Evolutionary conservation across 768 basidiomycete genomes (phyloP), one percentile per base, ranked within the genome.

Genomic region (Pisolithus sp.): DNA sequence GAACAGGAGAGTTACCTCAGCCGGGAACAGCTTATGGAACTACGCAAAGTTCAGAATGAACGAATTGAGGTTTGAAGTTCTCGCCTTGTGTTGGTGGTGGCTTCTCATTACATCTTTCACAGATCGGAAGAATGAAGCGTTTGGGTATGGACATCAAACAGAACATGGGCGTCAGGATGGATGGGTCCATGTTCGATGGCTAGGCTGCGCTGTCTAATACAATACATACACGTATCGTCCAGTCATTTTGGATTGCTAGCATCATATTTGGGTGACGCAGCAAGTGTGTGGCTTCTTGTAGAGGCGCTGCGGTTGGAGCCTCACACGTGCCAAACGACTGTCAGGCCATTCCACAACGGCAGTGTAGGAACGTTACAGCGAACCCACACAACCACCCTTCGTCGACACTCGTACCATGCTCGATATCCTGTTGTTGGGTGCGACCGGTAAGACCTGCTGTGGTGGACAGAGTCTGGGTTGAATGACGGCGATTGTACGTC

Each of bases 81-180:
- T 8, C 9, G 41, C 7, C 15, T 31, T 21, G 5, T 34, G 36
- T 42, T 41, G 44, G 52, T 34, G 31, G 10, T 13, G 17, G 21
- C 28, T 7, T 20, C 44, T 42, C 26, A n/a, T 4, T 18, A 7
- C 39, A 10, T 31, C 8, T 17, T 23, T 52, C 49, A 4, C 53
- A 89, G 85, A 83, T 81, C 43, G 82, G 85, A 17, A 87, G 86
- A 66, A 89, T 89, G 86, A 90, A 90, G 63, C 71, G 83, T 28
- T 67, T 93, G n/a, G 90, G 90, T 1, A 88, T 93, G 86, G 89
- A 92, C 17, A 75, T 93, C 50, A 89, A 86, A 60, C 80, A 85
- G 63, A 90, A 75, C 58, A 82, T 90, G 77, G 90, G 90, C 40
- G 89, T 93, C 40, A 74, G 90, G 47, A 93, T 93, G 90, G 90